Evolutionary conservation across 2,329 filamentous ascomycete genomes (phyloP).

Genomic region (Curvularia verruculosa): DNA sequence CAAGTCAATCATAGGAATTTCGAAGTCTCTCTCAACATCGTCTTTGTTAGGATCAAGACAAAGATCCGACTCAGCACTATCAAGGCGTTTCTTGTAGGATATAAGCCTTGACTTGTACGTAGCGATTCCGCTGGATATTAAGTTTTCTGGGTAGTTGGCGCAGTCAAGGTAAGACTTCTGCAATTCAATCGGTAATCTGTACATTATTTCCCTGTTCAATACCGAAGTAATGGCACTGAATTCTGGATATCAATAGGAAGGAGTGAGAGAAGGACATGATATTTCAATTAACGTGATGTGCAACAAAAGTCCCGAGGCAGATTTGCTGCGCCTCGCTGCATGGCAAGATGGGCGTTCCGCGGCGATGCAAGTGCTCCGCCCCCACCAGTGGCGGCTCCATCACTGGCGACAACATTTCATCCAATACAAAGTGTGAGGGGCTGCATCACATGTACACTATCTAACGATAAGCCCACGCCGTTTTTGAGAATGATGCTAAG

Average conservation of each 20-base stretch:
- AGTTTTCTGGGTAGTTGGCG: slow-evolving; percentile 21
- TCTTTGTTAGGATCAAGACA: slow-evolving; percentile 14
- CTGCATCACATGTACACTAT: neutral
- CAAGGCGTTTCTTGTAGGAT: slow-evolving; percentile 20
- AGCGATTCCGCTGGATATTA: slow-evolving; percentile 11
- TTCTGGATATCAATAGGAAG: neutral
- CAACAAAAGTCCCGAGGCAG: neutral
- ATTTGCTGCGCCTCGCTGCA: neutral
- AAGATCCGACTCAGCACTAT: slow-evolving; percentile 16
- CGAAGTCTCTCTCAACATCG: slow-evolving; percentile 14
- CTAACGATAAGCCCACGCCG: neutral
- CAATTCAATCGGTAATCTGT: slow-evolving; percentile 8
- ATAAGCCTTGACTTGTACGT: slow-evolving; percentile 20
- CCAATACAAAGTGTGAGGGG: neutral
- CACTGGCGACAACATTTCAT: neutral
- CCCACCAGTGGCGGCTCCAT: neutral
- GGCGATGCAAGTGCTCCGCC: neutral
- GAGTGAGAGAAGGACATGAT: neutral
- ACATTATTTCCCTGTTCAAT: neutral
- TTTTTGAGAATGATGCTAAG: no score
- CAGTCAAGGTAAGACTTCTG: slow-evolving; percentile 14
- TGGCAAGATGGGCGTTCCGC: no score
- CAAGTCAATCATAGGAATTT: slow-evolving; percentile 24
- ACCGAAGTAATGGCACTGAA: neutral
- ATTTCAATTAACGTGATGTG: neutral